Evolutionary conservation across 2,329 filamentous ascomycete species (phyloP).

Genomic region (Rugonectria rugulosa): DNA sequence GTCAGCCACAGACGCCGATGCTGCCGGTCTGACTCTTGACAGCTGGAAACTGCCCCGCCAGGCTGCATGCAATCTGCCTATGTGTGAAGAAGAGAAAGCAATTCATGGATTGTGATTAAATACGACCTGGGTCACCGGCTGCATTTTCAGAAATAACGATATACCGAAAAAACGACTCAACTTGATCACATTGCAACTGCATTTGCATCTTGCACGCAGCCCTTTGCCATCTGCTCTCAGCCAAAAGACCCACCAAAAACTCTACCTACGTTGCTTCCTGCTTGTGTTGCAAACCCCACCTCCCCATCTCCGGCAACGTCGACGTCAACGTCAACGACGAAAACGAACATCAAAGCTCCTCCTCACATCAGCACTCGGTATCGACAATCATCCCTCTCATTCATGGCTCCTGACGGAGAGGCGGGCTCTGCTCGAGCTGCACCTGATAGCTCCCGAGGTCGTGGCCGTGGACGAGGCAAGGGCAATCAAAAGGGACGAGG

Average conservation of each 20-base stretch:
- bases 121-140: constrained; percentile 21
- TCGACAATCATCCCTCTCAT: neutral
- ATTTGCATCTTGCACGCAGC: too few relatives aligned
- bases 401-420: constrained; percentile 32
- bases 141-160: neutral
- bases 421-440: constrained; percentile 25
- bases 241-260: too few relatives aligned
- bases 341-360: neutral
- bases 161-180: neutral
- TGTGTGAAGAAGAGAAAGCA: neutral
- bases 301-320: neutral
- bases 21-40: constrained; percentile 13
- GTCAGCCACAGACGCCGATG: too few relatives aligned
- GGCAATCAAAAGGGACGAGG: constrained; percentile 48
- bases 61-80: constrained; percentile 15
- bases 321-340: neutral
- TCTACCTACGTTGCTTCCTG: too few relatives aligned
- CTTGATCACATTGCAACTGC: too few relatives aligned
- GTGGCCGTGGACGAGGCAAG: constrained; percentile 53
- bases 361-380: neutral
- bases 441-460: constrained; percentile 42
- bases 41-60: constrained; percentile 34
- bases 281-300: too few relatives aligned
- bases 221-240: too few relatives aligned
- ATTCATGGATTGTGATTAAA: constrained; percentile 38